These are phyloP conservation scores for Cunninghamia lanceolata DNA, from an alignment of 75 land plant species.

Conservation along the genomic window DNA sequence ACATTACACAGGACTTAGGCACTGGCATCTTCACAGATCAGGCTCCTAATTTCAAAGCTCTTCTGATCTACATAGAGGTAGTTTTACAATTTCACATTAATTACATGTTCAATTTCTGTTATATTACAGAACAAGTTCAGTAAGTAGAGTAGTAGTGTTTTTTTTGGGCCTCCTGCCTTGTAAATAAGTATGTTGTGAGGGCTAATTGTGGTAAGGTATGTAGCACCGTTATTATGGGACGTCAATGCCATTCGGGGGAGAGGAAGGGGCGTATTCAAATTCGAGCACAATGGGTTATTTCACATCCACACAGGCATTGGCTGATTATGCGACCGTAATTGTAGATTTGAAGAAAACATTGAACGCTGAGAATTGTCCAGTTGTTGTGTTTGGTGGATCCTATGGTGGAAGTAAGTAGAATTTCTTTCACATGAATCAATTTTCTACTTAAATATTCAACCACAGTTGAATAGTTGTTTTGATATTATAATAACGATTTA, in stretches of 20 bases:
- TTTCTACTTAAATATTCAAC: too few relatives aligned
- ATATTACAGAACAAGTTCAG: background rate
- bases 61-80: constrained; percentile 60
- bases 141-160: background rate
- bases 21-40: constrained; percentile 35
- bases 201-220: constrained; percentile 28
- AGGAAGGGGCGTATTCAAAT: too few relatives aligned
- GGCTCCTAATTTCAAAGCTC: constrained; percentile 48
- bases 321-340: constrained; percentile 55
- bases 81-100: background rate
- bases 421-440: too few relatives aligned
- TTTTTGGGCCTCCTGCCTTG: constrained; percentile 63
- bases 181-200: constrained; percentile 24
- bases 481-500: too few relatives aligned
- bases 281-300: too few relatives aligned
- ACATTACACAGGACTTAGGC: constrained; percentile 23
- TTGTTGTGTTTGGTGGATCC: background rate
- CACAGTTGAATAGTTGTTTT: too few relatives aligned
- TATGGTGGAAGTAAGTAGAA: too few relatives aligned
- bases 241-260: too few relatives aligned
- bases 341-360: constrained; percentile 43
- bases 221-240: constrained; percentile 9
- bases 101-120: background rate
- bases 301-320: constrained; percentile 53
- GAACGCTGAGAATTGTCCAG: constrained; percentile 32